Base-by-base conservation (phyloP, 139 green algal species). In the Spirogloea muscicola region DNA sequence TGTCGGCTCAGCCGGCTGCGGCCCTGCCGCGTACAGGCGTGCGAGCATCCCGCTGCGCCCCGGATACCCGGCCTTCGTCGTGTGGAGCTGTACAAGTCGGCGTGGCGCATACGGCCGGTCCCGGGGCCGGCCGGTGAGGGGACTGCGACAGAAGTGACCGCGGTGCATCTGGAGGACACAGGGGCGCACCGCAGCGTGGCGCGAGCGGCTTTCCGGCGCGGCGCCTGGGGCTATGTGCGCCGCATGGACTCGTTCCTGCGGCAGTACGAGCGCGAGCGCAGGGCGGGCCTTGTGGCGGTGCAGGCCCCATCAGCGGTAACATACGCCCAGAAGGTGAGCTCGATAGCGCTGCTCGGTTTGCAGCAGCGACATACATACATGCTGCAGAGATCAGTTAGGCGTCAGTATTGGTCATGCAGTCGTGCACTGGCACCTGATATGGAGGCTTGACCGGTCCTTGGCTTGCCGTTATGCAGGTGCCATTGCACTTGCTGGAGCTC, bases 171-270 rank as follows among this genome's bases (percentile, higher is more conserved):
- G 55, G 66, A 74, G 66, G 66, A 74, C 55, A 60, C 21, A 25
- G 66, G 66, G 21, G 69, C 69, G 46, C 66, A 61, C 25, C 33
- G 55, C 25, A 48, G 69, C 34, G 69, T 74, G 38, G 66, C 66
- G 25, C 68, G 69, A 39, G 33, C 69, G 66, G 66, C 49, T 7
- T 70, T 68, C 66, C 52, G 55, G n/a, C 52, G 66, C 6, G 66
- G 66, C 10, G 55, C 55, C 10, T 74, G 66, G 66, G 46, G 46
- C 34, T 74, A 70, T 40, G 48, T 74, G 25, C 37, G 40, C 5
- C 68, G 40, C 21, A 74, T 25, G 48, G 66, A 70, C 37, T 27
- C 51, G 13, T 29, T 42, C 33, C 39, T 74, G 34, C 21, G 40
- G 6, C 16, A 5, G 0, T 74, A 74, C 18, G 2, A 21, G 13